Percentiles rank a stretch among this genome's conserved stretches.
These are phyloP conservation scores for Agapanthus africanus DNA, from an alignment of 106 monocot species.

Conservation along the genomic window DNA sequence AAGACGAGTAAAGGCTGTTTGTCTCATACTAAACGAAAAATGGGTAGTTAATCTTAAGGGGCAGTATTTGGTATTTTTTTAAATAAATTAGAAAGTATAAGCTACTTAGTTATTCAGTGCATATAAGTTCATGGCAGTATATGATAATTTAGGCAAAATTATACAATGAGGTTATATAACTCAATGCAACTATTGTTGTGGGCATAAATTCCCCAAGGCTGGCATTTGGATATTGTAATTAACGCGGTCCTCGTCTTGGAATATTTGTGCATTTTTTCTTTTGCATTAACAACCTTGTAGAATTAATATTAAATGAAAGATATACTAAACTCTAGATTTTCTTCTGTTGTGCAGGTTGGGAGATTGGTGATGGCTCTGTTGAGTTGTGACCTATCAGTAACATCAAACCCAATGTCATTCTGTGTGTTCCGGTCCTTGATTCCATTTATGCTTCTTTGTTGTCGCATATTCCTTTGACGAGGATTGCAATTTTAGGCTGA, in stretches of 20 bases:
- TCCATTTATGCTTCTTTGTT: no score
- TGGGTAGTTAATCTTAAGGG: no score
- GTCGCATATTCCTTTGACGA: no score
- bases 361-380: neutral
- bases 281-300: neutral
- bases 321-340: neutral
- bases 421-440: neutral
- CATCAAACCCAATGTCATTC: neutral
- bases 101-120: no score
- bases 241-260: neutral
- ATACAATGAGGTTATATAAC: neutral
- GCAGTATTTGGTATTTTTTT: no score
- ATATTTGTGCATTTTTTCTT: neutral
- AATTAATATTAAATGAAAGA: neutral
- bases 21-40: no score
- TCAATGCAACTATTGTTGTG: neutral
- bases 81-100: no score
- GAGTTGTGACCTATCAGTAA: neutral
- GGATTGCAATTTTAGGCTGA: no score
- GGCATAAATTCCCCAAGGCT: neutral
- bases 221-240: neutral
- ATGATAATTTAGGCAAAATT: no score
- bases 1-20: no score
- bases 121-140: no score
- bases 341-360: neutral